A percentile compares a stretch with the other conserved stretches of the same genome.
Conservation (phyloP, 805 yeast genomes). For the Schizosaccharomyces cryophilus region DNA sequence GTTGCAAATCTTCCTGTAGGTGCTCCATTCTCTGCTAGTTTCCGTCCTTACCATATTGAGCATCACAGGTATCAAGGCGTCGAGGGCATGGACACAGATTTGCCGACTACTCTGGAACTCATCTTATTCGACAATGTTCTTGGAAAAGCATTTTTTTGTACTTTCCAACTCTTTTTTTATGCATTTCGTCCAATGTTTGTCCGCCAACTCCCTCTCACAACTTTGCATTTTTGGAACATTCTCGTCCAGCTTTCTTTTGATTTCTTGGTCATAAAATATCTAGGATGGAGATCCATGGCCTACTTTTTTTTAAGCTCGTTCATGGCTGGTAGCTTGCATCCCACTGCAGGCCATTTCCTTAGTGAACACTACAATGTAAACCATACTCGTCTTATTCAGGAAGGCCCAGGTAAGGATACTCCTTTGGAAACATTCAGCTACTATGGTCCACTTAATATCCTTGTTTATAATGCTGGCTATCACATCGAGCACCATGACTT, state of each 20-base stretch:
- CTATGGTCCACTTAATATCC: conserved; percentile 50
- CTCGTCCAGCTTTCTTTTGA: conserved; percentile 36
- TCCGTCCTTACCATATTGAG: conserved; percentile 73
- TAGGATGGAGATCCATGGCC: conserved; percentile 39
- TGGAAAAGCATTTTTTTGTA: conserved; percentile 70
- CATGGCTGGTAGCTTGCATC: conserved; percentile 77
- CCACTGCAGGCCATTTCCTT: conserved; percentile 84
- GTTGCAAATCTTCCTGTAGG: conserved; percentile 70
- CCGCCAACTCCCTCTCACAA: conserved; percentile 48
- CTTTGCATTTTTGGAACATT: conserved; percentile 30
- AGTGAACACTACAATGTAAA: conserved; percentile 40
- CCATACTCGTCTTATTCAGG: conserved; percentile 11
- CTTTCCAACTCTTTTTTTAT: conserved; percentile 69
- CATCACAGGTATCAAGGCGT: conserved; percentile 85
- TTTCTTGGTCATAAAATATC: conserved; percentile 25
- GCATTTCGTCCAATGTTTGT: conserved; percentile 78
- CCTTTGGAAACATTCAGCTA: conserved; percentile 73
- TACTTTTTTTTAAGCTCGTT: conserved; percentile 59
- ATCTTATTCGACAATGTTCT: conserved; percentile 44
- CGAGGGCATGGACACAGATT: conserved; percentile 57
- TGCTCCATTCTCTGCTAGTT: conserved; percentile 66
- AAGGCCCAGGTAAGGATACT: conserved; percentile 15
- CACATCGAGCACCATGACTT: conserved; percentile 92
- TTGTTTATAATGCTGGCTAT: conserved; percentile 84
- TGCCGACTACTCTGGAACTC: conserved; percentile 66